A percentile compares a stretch with the other conserved stretches of the same genome.
Conservation (phyloP, 768 basidiomycete species). For the Podaxis sp. region DNA sequence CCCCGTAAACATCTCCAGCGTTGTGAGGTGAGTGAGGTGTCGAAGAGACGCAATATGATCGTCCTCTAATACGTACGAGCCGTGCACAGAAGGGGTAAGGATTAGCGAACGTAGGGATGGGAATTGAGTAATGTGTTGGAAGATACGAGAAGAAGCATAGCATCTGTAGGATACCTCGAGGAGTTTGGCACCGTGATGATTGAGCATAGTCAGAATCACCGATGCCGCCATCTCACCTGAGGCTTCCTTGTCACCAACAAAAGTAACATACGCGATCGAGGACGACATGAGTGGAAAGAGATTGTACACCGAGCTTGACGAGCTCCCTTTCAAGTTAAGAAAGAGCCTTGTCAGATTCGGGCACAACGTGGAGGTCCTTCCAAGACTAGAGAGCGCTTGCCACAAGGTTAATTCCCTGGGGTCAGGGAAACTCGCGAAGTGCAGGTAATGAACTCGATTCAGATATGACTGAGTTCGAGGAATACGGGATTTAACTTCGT, state of each 20-base stretch:
- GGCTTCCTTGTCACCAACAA: neutral
- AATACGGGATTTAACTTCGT: neutral
- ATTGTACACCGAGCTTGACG: neutral
- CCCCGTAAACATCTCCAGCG: neutral
- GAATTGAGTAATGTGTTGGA: neutral
- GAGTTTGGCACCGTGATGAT: neutral
- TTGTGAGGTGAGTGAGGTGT: neutral
- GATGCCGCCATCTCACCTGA: neutral
- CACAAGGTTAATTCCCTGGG: neutral
- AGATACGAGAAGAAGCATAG: neutral
- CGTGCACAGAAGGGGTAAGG: neutral
- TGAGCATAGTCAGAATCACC: neutral
- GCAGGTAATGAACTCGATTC: neutral
- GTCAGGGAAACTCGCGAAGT: neutral
- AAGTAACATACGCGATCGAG: neutral
- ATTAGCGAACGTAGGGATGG: neutral
- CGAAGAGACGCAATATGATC: neutral
- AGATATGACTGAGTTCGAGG: neutral
- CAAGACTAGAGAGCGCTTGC: neutral
- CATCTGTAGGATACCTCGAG: neutral
- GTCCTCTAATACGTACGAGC: no score
- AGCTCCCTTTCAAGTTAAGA: neutral
- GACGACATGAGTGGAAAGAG: neutral
- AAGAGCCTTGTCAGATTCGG: slow-evolving; percentile 1
- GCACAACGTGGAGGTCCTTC: neutral